A percentile compares a stretch with the other conserved stretches of the same genome.
Evolutionary conservation across 768 basidiomycete genomes (phyloP).

Genomic region (Rhodotorula taiwanensis): DNA sequence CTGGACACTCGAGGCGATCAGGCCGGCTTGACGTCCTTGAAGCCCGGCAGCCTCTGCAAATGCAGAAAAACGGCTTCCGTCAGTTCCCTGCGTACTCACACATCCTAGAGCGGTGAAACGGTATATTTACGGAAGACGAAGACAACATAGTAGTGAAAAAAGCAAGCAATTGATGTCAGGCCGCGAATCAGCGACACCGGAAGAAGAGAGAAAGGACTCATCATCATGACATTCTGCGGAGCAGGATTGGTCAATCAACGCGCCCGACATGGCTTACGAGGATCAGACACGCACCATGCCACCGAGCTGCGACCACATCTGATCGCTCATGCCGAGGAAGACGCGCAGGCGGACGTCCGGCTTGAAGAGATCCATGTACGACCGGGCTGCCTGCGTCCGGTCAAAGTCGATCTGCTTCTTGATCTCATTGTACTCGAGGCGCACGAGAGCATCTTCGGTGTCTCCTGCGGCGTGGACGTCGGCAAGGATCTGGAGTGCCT

Average conservation of each 20-base stretch:
- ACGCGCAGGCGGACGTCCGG: constrained; percentile 65
- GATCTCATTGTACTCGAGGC: constrained; percentile 55
- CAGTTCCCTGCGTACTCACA: too few relatives aligned
- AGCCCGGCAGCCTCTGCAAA: constrained; percentile 72
- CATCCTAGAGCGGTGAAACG: too few relatives aligned
- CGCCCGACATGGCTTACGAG: too few relatives aligned
- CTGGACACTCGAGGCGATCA: constrained; percentile 67
- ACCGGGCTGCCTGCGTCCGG: constrained; percentile 48
- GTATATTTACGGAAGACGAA: not conserved
- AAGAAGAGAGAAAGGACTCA: too few relatives aligned
- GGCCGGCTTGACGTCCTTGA: constrained; percentile 64
- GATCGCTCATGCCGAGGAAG: constrained; percentile 60
- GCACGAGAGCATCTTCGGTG: constrained; percentile 56
- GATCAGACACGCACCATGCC: not conserved
- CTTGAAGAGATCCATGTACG: constrained; percentile 59
- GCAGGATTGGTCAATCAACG: not conserved
- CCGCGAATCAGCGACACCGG: too few relatives aligned
- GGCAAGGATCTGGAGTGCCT: constrained; percentile 65
- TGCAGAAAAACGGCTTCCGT: not conserved
- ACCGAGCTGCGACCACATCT: constrained; percentile 61
- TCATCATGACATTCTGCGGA: constrained; percentile 59
- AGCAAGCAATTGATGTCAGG: too few relatives aligned
- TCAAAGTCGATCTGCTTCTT: constrained; percentile 45
- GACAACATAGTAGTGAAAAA: not conserved
- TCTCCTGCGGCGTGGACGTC: constrained; percentile 67